These are phyloP conservation scores for Aspergillus quadricinctus DNA, from an alignment of 2,329 filamentous ascomycete species.

Conservation along the genomic window DNA sequence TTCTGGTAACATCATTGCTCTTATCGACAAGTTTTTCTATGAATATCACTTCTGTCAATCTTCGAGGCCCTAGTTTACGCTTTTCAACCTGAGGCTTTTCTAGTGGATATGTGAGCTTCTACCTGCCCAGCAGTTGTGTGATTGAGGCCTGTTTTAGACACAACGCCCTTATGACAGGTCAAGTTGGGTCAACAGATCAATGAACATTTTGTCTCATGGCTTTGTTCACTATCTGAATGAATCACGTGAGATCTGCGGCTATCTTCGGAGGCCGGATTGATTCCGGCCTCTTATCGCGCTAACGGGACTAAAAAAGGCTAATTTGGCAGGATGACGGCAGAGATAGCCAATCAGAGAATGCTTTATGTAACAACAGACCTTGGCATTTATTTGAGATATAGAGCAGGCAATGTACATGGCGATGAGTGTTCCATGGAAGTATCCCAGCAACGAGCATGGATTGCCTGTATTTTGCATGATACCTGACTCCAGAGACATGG, in stretches of 20 bases:
- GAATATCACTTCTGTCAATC: neutral
- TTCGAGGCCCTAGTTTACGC: neutral
- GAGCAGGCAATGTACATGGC: conserved; percentile 11
- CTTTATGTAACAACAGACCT: conserved; percentile 8
- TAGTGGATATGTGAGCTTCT: neutral
- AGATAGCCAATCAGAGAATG: conserved; percentile 16
- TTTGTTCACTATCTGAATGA: neutral
- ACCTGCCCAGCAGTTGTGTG: neutral
- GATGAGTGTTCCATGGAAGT: neutral
- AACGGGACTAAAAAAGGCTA: conserved; percentile 21
- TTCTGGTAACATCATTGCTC: neutral
- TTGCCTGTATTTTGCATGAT: neutral
- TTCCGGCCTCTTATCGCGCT: conserved; percentile 36
- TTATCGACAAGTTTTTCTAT: neutral
- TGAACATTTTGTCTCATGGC: no score
- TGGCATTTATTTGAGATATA: conserved; percentile 20
- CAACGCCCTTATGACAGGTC: neutral
- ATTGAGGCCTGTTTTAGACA: neutral
- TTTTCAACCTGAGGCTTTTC: neutral
- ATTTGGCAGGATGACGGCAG: conserved; percentile 8
- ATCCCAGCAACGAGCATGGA: neutral
- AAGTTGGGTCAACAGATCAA: neutral
- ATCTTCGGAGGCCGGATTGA: conserved; percentile 38
- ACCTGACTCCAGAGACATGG: neutral
- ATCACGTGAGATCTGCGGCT: conserved; percentile 17